Evolutionary conservation across 169 alveolate species (phyloP), one percentile per base, ranked within the genome.

Genomic region (Cryptosporidium felis): DNA sequence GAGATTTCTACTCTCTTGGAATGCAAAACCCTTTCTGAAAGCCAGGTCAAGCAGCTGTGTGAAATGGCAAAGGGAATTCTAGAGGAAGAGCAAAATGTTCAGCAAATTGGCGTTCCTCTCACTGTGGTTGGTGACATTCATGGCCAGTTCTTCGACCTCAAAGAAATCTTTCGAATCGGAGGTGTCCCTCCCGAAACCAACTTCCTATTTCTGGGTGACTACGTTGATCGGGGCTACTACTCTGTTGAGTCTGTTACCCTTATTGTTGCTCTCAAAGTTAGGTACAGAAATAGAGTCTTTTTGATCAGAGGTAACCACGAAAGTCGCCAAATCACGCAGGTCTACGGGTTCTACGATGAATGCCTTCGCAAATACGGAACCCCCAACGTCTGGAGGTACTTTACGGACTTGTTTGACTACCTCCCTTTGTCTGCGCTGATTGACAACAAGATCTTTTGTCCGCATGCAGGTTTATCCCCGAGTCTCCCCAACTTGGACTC

Each of bases 391-490:
- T 96, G 98, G 97, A 93, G 93, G 74, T 91, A 89, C 67, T 96
- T 94, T 88, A 96, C 98, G 1, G 98, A 96, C 59, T 66, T 94
- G 45, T 96, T 96, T 91, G 98, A 96, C 88, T 94, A 89, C 81
- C 92, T 96, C 44, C 96, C 96, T n/a, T 63, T 93, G 6, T 89
- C 94, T 32, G 94, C 94, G 44, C 67, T 91, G 30, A 91, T 91
- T 49, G 94, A 90, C 56, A 89, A 82, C 62, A 81, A 82, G 56
- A 82, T 95, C 47, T 96, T 97, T 91, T 98, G 99, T 89, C 97
- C 98, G 26, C 99, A 97, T 92, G 99, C 99, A 2, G 99, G 99
- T 9, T 93, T 98, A 23, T 97, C 99, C 1, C 99, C 99, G 0
- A 92, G 96, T 36, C 92, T 97, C 40, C 93, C 91, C 34, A 92